These are phyloP conservation scores for Zygosaccharomyces pseudobailii DNA, from an alignment of 1,139 yeast species.

Conservation along the genomic window DNA sequence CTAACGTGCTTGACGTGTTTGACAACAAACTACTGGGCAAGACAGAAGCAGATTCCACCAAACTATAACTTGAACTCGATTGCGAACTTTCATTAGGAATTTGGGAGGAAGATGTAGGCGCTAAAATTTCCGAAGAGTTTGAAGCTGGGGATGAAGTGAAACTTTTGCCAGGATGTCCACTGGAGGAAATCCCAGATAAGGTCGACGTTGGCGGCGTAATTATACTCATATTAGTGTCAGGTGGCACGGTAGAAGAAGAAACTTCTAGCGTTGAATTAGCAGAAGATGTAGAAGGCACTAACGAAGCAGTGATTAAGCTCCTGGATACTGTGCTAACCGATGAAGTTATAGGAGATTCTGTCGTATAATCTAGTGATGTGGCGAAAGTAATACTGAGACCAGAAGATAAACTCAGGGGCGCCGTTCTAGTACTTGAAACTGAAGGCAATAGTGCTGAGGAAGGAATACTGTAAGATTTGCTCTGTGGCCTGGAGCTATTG, in stretches of 20 bases:
- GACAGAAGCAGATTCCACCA: not conserved
- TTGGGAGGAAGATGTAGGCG: not conserved
- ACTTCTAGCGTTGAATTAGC: no score
- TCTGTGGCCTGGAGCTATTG: not conserved
- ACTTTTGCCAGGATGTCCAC: not conserved
- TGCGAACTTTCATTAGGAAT: not conserved
- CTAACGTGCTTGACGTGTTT: not conserved
- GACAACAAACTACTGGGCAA: not conserved
- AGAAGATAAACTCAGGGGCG: not conserved
- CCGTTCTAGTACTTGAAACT: not conserved
- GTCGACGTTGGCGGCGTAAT: slow-evolving; percentile 1
- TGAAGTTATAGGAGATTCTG: no score
- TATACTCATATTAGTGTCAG: no score
- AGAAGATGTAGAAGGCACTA: not conserved
- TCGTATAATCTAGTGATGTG: not conserved
- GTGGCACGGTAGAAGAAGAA: no score
- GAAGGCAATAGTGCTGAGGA: slow-evolving; percentile 1
- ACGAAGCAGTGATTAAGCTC: no score
- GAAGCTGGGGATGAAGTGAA: not conserved
- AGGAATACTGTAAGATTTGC: not conserved
- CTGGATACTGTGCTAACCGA: no score
- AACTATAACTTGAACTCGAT: not conserved
- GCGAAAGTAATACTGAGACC: slow-evolving; percentile 3
- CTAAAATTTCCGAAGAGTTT: not conserved
- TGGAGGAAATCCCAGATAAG: not conserved